phyloP scores from a whole-genome alignment of 129 eudicot species.

The Glebionis coronaria region DNA sequence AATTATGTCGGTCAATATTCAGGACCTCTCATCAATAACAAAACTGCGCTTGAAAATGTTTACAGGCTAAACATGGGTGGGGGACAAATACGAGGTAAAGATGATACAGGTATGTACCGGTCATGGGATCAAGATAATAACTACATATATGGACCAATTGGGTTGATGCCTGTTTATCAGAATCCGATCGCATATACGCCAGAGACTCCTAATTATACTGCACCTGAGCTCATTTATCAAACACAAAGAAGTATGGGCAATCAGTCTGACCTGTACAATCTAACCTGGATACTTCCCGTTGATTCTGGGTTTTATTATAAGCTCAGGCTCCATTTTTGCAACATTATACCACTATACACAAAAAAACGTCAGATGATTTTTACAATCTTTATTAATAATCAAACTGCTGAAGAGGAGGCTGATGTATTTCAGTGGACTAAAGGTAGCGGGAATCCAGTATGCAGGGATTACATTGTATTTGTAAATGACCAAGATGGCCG shows the following conservation, averaged over 20 bases:
- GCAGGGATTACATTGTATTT: slow-evolving; percentile 33
- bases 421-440: slow-evolving; percentile 28
- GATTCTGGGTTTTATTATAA: slow-evolving; percentile 44
- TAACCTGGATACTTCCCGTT: slow-evolving; percentile 50
- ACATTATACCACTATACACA: slow-evolving; percentile 27
- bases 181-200: slow-evolving; percentile 24
- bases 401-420: slow-evolving; percentile 28
- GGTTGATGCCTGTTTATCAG: slow-evolving; percentile 15
- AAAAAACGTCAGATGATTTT: slow-evolving; percentile 25
- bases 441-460: slow-evolving; percentile 33
- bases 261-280: slow-evolving; percentile 6
- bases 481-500: slow-evolving; percentile 14
- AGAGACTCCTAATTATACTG: slow-evolving; percentile 35
- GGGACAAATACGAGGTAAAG: not conserved
- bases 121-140: slow-evolving; percentile 37
- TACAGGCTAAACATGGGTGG: slow-evolving; percentile 48
- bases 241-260: slow-evolving; percentile 40
- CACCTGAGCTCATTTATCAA: slow-evolving; percentile 44
- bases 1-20: slow-evolving; percentile 9
- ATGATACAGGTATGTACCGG: slow-evolving; percentile 40
- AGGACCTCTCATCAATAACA: slow-evolving; percentile 3
- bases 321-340: slow-evolving; percentile 56
- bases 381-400: slow-evolving; percentile 38
- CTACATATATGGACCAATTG: slow-evolving; percentile 19
- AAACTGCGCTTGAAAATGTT: slow-evolving; percentile 33